Percentiles rank a stretch among this genome's conserved stretches.
These are phyloP conservation scores for Mrakia blollopis DNA, from an alignment of 768 basidiomycete genomes.

Conservation along the genomic window DNA sequence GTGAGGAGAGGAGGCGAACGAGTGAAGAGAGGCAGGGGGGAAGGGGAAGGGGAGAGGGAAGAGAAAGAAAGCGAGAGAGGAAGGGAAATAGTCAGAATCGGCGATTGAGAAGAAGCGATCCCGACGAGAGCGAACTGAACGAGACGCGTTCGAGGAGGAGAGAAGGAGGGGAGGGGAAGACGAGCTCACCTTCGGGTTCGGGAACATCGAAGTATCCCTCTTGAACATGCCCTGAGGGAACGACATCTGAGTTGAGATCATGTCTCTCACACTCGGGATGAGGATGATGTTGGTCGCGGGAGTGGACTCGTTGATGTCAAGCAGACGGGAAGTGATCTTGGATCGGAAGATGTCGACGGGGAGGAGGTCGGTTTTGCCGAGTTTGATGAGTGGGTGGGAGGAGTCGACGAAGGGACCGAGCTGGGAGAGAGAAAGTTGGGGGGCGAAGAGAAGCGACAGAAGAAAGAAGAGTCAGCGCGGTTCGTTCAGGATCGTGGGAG, in stretches of 20 bases:
- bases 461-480: background rate
- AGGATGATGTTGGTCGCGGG: constrained; percentile 70
- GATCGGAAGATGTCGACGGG: constrained; percentile 64
- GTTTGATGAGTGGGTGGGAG: constrained; percentile 64
- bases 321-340: constrained; percentile 58
- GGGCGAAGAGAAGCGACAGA: too few relatives aligned
- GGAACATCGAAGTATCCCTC: constrained; percentile 34
- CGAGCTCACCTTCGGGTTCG: background rate
- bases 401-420: constrained; percentile 87
- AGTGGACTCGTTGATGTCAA: constrained; percentile 55
- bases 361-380: constrained; percentile 64
- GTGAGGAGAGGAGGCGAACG: background rate
- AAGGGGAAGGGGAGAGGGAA: background rate
- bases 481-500: constrained; percentile 29
- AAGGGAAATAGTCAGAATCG: background rate
- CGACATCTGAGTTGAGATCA: constrained; percentile 70
- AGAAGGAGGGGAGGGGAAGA: constrained; percentile 33
- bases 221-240: constrained; percentile 66
- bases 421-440: constrained; percentile 50
- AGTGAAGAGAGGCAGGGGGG: background rate
- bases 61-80: background rate
- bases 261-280: constrained; percentile 75
- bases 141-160: constrained; percentile 40
- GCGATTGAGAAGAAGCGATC: too few relatives aligned
- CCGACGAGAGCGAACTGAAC: too few relatives aligned